Evolutionary conservation across 2,329 filamentous ascomycete genomes (phyloP).

Genomic region (Hymenoscyphus scutula): DNA sequence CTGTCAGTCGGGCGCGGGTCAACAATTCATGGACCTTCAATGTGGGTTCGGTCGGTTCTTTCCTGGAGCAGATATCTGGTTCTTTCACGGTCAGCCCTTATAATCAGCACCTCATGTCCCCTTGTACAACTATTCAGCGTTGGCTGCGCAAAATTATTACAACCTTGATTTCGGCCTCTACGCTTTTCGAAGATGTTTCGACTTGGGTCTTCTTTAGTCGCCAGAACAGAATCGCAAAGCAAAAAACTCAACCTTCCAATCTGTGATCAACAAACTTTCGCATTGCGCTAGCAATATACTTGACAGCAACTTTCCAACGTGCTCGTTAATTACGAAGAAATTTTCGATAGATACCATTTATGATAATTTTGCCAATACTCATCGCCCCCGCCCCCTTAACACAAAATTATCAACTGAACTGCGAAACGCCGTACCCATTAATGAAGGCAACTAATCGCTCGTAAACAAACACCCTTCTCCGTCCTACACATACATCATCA

Average conservation of each 20-base stretch:
- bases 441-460: conserved; percentile 29
- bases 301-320: conserved; percentile 34
- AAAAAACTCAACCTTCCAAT: conserved; percentile 31
- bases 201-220: conserved; percentile 37
- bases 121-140: conserved; percentile 39
- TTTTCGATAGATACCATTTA: conserved; percentile 20
- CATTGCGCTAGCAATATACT: conserved; percentile 27
- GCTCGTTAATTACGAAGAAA: conserved; percentile 26
- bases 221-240: conserved; percentile 35
- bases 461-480: not conserved
- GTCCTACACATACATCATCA: not conserved
- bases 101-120: conserved; percentile 36
- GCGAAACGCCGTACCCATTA: conserved; percentile 21
- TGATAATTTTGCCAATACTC: conserved; percentile 30
- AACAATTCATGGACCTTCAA: conserved; percentile 29
- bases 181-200: conserved; percentile 33
- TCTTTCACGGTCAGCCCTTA: conserved; percentile 35
- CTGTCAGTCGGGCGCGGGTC: conserved; percentile 35
- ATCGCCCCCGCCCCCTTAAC: conserved; percentile 15
- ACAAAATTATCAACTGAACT: conserved; percentile 14
- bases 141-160: conserved; percentile 33
- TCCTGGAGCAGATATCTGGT: conserved; percentile 35
- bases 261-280: conserved; percentile 31
- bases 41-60: conserved; percentile 29
- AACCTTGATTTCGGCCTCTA: conserved; percentile 30